phyloP scores from a whole-genome alignment of 805 yeast species.

The Priceomyces medius region DNA sequence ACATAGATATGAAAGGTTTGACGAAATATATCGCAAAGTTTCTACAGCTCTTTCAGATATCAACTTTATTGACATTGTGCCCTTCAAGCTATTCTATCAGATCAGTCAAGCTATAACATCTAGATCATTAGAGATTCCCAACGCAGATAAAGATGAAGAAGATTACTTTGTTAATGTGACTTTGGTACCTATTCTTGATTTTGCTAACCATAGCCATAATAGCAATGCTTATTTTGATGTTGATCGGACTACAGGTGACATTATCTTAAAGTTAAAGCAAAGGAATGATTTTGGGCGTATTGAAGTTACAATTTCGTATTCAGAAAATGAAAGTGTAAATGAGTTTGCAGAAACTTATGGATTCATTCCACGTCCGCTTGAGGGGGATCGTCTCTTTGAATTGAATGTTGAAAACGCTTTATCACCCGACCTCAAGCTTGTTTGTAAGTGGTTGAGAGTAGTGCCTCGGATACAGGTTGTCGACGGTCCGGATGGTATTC shows the following conservation, averaged over 20 bases:
- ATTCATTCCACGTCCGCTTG: slow-evolving; percentile 22
- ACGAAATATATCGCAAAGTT: slow-evolving; percentile 11
- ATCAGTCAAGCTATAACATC: slow-evolving; percentile 52
- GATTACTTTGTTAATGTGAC: slow-evolving; percentile 42
- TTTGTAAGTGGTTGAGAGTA: slow-evolving; percentile 29
- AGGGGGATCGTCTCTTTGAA: slow-evolving; percentile 14
- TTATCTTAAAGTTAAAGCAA: slow-evolving; percentile 59
- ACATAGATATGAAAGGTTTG: slow-evolving; percentile 5
- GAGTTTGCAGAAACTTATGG: slow-evolving; percentile 31
- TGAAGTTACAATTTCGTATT: slow-evolving; percentile 27
- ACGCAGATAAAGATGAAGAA: slow-evolving; percentile 25
- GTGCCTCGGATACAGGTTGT: slow-evolving; percentile 26
- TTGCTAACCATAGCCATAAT: slow-evolving; percentile 53
- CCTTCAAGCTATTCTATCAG: slow-evolving; percentile 25
- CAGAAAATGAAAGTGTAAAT: slow-evolving; percentile 20
- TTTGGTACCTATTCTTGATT: slow-evolving; percentile 66
- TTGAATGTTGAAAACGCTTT: background rate
- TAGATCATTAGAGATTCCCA: slow-evolving; percentile 65
- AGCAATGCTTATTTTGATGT: slow-evolving; percentile 62
- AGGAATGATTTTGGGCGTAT: slow-evolving; percentile 5
- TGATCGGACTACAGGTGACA: slow-evolving; percentile 39
- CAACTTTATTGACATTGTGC: slow-evolving; percentile 12
- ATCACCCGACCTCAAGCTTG: slow-evolving; percentile 7
- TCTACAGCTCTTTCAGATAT: slow-evolving; percentile 7
- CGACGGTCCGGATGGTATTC: slow-evolving; percentile 5